These are phyloP conservation scores for Rhizopogon salebrosus DNA, from an alignment of 768 basidiomycete genomes.

Conservation along the genomic window DNA sequence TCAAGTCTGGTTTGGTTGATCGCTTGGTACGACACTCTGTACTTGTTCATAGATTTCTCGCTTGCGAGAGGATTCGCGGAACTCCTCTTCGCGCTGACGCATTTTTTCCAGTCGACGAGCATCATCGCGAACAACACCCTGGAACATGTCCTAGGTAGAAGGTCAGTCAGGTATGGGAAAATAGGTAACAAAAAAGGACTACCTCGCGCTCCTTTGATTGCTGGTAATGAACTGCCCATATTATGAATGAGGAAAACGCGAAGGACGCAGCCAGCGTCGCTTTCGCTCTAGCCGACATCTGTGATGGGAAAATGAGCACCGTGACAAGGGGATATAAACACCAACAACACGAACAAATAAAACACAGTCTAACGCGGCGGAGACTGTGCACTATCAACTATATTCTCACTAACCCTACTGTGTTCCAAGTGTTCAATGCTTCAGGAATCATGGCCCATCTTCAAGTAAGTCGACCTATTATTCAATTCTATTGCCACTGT, in stretches of 20 bases:
- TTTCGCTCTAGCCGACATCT: constrained; percentile 69
- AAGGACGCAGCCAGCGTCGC: constrained; percentile 67
- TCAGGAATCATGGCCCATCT: constrained; percentile 33
- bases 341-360: constrained; percentile 39
- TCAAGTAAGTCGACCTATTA: constrained; percentile 27
- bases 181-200: constrained; percentile 9
- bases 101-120: constrained; percentile 71
- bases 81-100: constrained; percentile 57
- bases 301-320: constrained; percentile 1
- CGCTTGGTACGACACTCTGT: constrained; percentile 26
- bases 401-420: constrained; percentile 2
- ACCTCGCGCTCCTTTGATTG: constrained; percentile 84
- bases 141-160: constrained; percentile 72
- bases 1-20: constrained; percentile 9
- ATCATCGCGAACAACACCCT: constrained; percentile 87
- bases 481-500: background rate
- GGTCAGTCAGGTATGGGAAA: background rate
- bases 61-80: constrained; percentile 57
- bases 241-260: constrained; percentile 56
- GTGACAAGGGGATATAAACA: background rate
- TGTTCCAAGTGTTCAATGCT: constrained; percentile 15
- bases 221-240: constrained; percentile 88
- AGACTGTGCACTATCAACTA: constrained; percentile 1
- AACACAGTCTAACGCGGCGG: constrained; percentile 3
- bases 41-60: constrained; percentile 61